These are phyloP conservation scores for Hyphodiscus sp. DNA, from an alignment of 2,329 filamentous ascomycete genomes.

Conservation along the genomic window DNA sequence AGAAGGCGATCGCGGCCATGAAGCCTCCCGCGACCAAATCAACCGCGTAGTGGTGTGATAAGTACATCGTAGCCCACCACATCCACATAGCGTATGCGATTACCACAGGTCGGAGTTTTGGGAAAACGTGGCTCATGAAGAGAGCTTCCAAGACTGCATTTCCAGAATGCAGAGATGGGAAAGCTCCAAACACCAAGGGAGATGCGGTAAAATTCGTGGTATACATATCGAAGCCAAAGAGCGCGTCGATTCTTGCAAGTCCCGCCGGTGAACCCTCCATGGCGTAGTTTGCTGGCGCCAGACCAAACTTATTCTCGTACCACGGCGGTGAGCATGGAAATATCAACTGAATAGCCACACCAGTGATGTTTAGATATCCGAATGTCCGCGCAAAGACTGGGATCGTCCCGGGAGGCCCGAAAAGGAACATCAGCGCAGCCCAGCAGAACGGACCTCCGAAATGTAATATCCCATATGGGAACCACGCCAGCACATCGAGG, in stretches of 20 bases:
- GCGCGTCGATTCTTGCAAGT: slow-evolving; percentile 77
- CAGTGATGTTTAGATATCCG: slow-evolving; percentile 85
- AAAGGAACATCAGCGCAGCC: slow-evolving; percentile 76
- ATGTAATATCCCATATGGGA: slow-evolving; percentile 88
- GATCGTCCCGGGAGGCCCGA: slow-evolving; percentile 76
- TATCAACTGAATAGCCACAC: slow-evolving; percentile 79
- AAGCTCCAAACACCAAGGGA: slow-evolving; percentile 88
- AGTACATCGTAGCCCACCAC: slow-evolving; percentile 98
- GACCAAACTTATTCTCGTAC: slow-evolving; percentile 91
- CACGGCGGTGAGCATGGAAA: slow-evolving; percentile 94
- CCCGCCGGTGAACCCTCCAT: slow-evolving; percentile 87
- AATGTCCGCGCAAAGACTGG: slow-evolving; percentile 82
- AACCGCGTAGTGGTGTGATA: slow-evolving; percentile 94
- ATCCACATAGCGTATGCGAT: slow-evolving; percentile 84
- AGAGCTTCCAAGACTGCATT: slow-evolving; percentile 84
- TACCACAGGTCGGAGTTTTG: slow-evolving; percentile 71
- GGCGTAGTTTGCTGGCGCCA: slow-evolving; percentile 86
- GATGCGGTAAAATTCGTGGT: slow-evolving; percentile 87
- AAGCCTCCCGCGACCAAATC: slow-evolving; percentile 84
- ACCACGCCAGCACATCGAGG: slow-evolving; percentile 84
- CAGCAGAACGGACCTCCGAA: slow-evolving; percentile 80
- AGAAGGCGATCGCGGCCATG: slow-evolving; percentile 72
- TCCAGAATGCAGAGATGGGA: slow-evolving; percentile 86
- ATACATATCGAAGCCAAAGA: slow-evolving; percentile 90
- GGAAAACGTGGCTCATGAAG: slow-evolving; percentile 91